Conservation (phyloP, 1,284 basidiomycete species). For the Boletus smithii region DNA sequence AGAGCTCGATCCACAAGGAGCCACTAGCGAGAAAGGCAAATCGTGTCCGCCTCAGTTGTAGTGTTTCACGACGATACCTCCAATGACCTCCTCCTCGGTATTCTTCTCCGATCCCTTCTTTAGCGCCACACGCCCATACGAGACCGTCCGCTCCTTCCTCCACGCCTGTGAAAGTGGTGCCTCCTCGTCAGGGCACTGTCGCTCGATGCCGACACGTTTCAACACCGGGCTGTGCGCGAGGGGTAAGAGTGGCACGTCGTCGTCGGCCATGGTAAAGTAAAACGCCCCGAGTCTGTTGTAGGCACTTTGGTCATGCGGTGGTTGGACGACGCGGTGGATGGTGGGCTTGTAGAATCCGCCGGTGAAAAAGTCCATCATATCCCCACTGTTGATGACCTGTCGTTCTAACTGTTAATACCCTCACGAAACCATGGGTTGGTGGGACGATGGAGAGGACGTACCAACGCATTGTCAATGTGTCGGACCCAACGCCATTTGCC, state of each 20-base stretch:
- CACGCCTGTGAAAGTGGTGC: constrained; percentile 23
- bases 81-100: constrained; percentile 42
- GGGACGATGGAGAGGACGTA: too few species aligned
- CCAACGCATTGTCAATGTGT: constrained; percentile 56
- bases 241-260: constrained; percentile 32
- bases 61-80: constrained; percentile 42
- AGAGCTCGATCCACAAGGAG: too few species aligned
- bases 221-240: constrained; percentile 31
- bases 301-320: constrained; percentile 39
- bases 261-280: constrained; percentile 39
- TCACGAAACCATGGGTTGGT: too few species aligned
- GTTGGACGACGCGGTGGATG: constrained; percentile 43
- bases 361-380: constrained; percentile 52
- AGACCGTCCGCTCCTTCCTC: constrained; percentile 36
- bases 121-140: constrained; percentile 37
- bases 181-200: constrained; percentile 32
- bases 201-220: constrained; percentile 29
- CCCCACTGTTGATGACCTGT: constrained; percentile 58
- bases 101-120: constrained; percentile 32
- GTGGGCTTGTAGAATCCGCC: constrained; percentile 48
- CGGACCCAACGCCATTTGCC: constrained; percentile 56
- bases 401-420: too few species aligned
- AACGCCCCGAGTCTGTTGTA: constrained; percentile 41
- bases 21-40: too few species aligned
- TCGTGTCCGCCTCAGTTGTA: too few species aligned